Conservation (phyloP, 768 basidiomycete species). For the Kwoniella dendrophila region DNA sequence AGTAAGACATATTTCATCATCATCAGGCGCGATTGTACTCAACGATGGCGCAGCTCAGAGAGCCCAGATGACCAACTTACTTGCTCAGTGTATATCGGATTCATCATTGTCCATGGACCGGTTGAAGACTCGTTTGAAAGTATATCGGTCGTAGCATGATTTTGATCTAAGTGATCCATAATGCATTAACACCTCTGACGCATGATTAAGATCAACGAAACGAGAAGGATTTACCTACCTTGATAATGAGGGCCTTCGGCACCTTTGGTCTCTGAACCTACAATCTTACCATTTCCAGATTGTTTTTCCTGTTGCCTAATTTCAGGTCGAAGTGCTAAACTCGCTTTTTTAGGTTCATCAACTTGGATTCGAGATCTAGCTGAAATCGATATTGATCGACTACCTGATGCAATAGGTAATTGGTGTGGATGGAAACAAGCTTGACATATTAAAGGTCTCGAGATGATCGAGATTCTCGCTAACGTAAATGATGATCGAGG, state of each 20-base stretch:
- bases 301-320: constrained; percentile 35
- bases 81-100: constrained; percentile 76
- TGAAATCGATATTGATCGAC: constrained; percentile 7
- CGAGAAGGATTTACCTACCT: constrained; percentile 32
- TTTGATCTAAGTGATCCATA: constrained; percentile 25
- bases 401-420: background rate
- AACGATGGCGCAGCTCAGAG: constrained; percentile 45
- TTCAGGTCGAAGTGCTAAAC: constrained; percentile 34
- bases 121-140: constrained; percentile 42
- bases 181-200: background rate
- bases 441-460: constrained; percentile 3
- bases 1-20: constrained; percentile 49
- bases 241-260: constrained; percentile 53
- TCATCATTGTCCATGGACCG: constrained; percentile 78
- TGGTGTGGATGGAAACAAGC: background rate
- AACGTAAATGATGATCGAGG: constrained; percentile 2
- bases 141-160: constrained; percentile 22
- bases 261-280: constrained; percentile 39
- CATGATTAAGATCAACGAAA: constrained; percentile 7
- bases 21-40: constrained; percentile 69
- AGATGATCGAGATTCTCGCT: constrained; percentile 4
- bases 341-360: constrained; percentile 25
- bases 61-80: constrained; percentile 28
- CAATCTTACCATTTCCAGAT: constrained; percentile 18
- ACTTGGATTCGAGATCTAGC: constrained; percentile 15